phyloP scores from a whole-genome alignment of 2,329 filamentous ascomycete genomes.

The Microascus cirrosus region DNA sequence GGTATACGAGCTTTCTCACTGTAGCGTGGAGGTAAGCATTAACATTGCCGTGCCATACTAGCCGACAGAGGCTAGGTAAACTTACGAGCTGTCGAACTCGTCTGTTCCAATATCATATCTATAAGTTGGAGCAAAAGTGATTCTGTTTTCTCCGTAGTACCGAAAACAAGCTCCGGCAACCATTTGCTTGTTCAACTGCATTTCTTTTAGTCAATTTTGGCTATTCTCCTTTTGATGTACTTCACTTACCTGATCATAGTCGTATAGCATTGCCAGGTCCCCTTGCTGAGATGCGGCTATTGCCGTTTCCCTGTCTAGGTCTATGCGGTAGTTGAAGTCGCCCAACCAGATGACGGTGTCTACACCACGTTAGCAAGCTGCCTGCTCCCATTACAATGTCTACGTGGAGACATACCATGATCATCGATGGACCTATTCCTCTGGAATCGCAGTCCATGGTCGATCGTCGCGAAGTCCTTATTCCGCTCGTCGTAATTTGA shows the following conservation, averaged over 20 bases:
- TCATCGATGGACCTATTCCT: conserved; percentile 84
- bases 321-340: conserved; percentile 97
- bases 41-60: not conserved
- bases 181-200: conserved; percentile 86
- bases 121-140: conserved; percentile 87
- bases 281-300: conserved; percentile 60
- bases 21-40: not conserved
- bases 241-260: conserved; percentile 68
- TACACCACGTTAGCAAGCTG: conserved; percentile 10
- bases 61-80: conserved; percentile 7
- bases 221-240: not conserved
- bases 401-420: conserved; percentile 47
- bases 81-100: conserved; percentile 80
- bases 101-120: conserved; percentile 88
- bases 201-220: not conserved
- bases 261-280: conserved; percentile 70
- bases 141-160: conserved; percentile 82
- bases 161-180: conserved; percentile 80
- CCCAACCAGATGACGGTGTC: conserved; percentile 85
- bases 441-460: conserved; percentile 79
- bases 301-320: conserved; percentile 66
- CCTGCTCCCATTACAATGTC: not conserved
- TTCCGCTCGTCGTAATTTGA: conserved; percentile 95
- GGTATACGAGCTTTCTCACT: conserved; percentile 90
- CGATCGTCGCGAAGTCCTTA: conserved; percentile 82